Percentiles rank a stretch among this genome's conserved stretches.
Conservation (phyloP, 2,329 filamentous ascomycete genomes). For the Fusarium pseudocircinatum region DNA sequence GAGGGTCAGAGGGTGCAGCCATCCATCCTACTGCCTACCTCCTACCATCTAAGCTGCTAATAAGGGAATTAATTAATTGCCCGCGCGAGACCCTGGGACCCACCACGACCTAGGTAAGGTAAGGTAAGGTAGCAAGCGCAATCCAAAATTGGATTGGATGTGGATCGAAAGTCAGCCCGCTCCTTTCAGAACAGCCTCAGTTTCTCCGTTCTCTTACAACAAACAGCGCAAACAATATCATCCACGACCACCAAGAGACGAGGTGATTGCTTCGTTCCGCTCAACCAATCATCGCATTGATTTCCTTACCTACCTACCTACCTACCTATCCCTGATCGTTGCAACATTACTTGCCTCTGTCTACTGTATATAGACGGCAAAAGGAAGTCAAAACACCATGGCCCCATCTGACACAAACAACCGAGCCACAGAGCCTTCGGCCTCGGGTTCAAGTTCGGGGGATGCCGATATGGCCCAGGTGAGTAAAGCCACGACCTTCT, state of each 20-base stretch:
- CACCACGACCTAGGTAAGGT: background rate
- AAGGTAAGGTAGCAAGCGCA: background rate
- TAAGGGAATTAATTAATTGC: background rate
- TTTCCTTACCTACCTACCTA: background rate
- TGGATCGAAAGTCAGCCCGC: background rate
- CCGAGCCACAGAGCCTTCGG: conserved; percentile 21
- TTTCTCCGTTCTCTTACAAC: conserved; percentile 16
- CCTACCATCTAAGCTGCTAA: background rate
- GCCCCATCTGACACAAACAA: conserved; percentile 23
- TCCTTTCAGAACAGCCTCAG: background rate
- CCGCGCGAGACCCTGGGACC: background rate
- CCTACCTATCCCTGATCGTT: background rate
- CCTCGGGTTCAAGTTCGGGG: conserved; percentile 24
- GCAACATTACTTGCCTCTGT: background rate
- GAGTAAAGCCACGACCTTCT: conserved; percentile 8
- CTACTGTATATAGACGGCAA: background rate
- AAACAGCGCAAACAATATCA: conserved; percentile 8
- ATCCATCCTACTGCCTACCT: background rate
- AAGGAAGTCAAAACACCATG: conserved; percentile 6
- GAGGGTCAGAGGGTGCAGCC: background rate
- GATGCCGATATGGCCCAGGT: conserved; percentile 43
- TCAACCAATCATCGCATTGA: background rate
- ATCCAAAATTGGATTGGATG: background rate
- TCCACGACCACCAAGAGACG: background rate
- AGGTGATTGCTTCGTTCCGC: background rate